phyloP scores from a whole-genome alignment of 139 green algal genomes.

The Micractinium sp. region DNA sequence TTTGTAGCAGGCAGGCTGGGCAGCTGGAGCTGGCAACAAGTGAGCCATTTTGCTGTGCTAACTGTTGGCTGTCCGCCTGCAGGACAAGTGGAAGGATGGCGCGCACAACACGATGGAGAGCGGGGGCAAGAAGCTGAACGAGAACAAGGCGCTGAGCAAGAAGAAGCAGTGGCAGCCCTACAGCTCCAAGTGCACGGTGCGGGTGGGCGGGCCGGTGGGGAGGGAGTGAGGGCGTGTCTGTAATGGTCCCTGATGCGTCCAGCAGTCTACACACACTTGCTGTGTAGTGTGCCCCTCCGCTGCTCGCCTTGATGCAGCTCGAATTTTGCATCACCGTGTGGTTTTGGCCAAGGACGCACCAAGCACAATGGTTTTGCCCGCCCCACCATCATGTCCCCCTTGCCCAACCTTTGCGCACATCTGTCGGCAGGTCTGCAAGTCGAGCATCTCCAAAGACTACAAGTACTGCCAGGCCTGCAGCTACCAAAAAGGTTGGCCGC shows the following conservation, averaged over 20 bases:
- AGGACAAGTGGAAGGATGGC: constrained; percentile 77
- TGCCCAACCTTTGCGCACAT: neutral
- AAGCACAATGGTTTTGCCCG: neutral
- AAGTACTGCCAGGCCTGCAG: constrained; percentile 68
- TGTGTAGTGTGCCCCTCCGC: no score
- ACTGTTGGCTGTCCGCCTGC: neutral
- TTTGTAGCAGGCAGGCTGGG: neutral
- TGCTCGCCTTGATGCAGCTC: no score
- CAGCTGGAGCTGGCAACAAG: neutral
- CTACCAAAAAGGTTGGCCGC: neutral
- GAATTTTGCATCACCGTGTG: no score
- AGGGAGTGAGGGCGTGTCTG: neutral
- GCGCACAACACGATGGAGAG: constrained; percentile 55
- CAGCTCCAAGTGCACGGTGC: constrained; percentile 64
- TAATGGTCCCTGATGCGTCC: no score
- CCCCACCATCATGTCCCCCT: neutral
- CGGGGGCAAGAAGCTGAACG: constrained; percentile 71
- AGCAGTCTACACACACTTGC: no score
- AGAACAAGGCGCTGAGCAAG: constrained; percentile 81
- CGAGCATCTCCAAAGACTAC: constrained; percentile 49
- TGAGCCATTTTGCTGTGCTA: neutral
- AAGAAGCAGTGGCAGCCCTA: constrained; percentile 68
- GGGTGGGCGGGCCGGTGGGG: no score
- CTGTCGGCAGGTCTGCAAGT: constrained; percentile 58
- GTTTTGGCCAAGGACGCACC: no score